Evolutionary conservation across 495 filamentous ascomycete species (phyloP), one percentile per base, ranked within the genome.

Genomic region (Hypoxylon rickii): DNA sequence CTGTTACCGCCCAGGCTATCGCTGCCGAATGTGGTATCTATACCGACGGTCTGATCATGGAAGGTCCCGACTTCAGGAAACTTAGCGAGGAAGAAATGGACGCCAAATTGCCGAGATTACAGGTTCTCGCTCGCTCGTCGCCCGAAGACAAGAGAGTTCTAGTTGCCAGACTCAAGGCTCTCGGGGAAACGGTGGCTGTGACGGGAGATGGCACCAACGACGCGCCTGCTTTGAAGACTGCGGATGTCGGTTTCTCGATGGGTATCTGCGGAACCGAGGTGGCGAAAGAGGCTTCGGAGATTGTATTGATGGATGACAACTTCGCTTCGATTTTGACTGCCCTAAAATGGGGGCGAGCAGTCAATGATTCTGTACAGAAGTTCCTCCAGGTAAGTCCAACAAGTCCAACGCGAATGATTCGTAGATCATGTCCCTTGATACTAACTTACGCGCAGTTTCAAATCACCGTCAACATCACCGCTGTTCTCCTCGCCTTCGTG

Each of bases 121-220:
- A 90, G 65, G 90, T 96, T 3, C 83, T 96, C 49, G 91, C 91
- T 21, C 80, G 91, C 33, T 95, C 89, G 1, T 90, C 86, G 45
- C 90, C 90, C 1, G 87, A 90, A 11, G 90, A 96, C 65, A 96
- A 96, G 71, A 80, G 87, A 46, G 85, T 85, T 19, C 78, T 96
- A 26, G 92, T 96, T 19, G 84, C 83, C 55, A 79, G 83, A 29
- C 79, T 96, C 24, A 94, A 92, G 71, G 88, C 88, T 51, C 76
- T 93, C 19, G 89, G 89, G 10, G 91, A 96, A 69, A 96, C 89
- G 12, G 92, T 96, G 42, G 92, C 92, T 33, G 92, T 97, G 13
- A 96, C 91, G 55, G 92, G 92, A 49, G 91, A 96, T 68, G 92
- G 91, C 20, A 95, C 90, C 44, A 96, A 96, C 55, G 92, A 96